A percentile compares a stretch with the other conserved stretches of the same genome.
These are phyloP conservation scores for Byssothecium circinans DNA, from an alignment of 2,329 filamentous ascomycete genomes.

Conservation along the genomic window DNA sequence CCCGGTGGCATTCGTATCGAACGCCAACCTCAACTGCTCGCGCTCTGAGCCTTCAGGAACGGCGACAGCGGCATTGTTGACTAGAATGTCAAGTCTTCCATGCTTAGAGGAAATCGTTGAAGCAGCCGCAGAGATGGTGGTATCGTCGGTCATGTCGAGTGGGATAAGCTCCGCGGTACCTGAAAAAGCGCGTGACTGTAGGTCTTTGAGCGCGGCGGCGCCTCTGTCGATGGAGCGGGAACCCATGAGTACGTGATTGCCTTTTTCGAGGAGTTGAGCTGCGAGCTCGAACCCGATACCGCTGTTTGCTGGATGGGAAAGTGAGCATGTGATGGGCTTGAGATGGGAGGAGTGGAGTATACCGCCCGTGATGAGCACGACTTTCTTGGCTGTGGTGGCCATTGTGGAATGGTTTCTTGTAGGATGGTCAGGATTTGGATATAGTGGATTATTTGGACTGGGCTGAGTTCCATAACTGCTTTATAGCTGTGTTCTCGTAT, in stretches of 20 bases:
- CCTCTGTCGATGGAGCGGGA: constrained; percentile 26
- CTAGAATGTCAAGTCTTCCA: constrained; percentile 42
- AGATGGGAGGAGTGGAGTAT: constrained; percentile 13
- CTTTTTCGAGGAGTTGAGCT: constrained; percentile 41
- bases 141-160: constrained; percentile 49
- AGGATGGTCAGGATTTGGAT: too few species aligned
- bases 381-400: constrained; percentile 25
- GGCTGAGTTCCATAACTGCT: too few species aligned
- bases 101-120: constrained; percentile 25
- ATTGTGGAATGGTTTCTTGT: constrained; percentile 6
- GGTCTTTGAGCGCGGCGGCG: constrained; percentile 27
- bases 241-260: constrained; percentile 35
- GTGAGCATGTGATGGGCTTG: background rate
- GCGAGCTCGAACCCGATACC: constrained; percentile 55
- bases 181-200: constrained; percentile 28
- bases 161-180: constrained; percentile 42
- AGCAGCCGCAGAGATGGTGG: constrained; percentile 45
- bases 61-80: constrained; percentile 45
- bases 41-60: constrained; percentile 21
- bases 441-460: too few species aligned
- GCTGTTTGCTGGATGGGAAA: constrained; percentile 40
- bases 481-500: too few species aligned
- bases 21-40: constrained; percentile 26
- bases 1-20: constrained; percentile 35
- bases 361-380: constrained; percentile 44